Evolutionary conservation across 441 rosid genomes (phyloP), one percentile per base, ranked within the genome.

Genomic region (Populus trichocarpa): DNA sequence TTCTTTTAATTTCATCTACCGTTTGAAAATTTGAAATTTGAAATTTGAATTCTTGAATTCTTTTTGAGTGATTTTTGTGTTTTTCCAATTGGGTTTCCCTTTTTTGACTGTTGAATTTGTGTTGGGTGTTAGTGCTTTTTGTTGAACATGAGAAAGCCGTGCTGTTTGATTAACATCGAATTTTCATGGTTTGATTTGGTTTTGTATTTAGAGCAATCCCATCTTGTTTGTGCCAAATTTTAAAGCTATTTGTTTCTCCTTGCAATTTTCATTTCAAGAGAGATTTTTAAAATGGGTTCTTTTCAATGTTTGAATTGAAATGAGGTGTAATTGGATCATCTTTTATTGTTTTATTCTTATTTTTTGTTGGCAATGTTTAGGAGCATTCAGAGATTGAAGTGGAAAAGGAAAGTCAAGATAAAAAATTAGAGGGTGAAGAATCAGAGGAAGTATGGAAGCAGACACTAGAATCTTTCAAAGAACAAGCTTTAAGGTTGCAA

Each of bases 391-490:
- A 87, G 57, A 75, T 88, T 78, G 92, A 91, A 71, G 90, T 90
- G 77, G 97, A 83, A 81, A 86, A 83, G 75, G 92, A 86, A 78
- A 82, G 74, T 67, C 83, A 81, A 22, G 87, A 80, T 76, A 33
- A 33, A 70, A 71, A 86, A 70, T 59, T 23, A 20, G 67, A 28
- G 50, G 78, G 77, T 59, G 88, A 86, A 75, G 97, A 84, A 76
- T 86, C 97, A 16, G 85, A 88, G 69, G 97, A 93, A 89, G 91
- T 88, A 16, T 94, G 99, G 99, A 87, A 90, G 79, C 89, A 88
- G 83, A 81, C 94, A 69, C 83, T 94, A 10, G 90, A 81, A 70
- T 73, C 91, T 50, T 90, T 92, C 83, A 91, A 88, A 82, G 95
- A 92, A 75, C 92, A 95, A 79, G 93, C 94, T 10, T 78, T 88